Evolutionary conservation across 1,284 basidiomycete species (phyloP).

Genomic region (Leucoagaricus sp.): DNA sequence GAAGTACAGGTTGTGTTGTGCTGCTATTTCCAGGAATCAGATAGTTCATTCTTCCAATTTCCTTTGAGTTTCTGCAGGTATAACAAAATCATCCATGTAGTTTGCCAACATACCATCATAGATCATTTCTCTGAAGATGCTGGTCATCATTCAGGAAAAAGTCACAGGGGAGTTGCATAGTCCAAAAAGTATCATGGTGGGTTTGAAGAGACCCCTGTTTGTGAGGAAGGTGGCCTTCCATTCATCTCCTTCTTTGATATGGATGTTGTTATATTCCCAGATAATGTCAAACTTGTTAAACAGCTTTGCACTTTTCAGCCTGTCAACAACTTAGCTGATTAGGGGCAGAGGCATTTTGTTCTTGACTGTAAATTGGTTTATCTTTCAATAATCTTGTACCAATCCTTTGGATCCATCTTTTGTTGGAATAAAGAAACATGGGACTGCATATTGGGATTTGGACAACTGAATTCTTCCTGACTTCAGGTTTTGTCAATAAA

Average conservation of each 20-base stretch:
- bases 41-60: neutral
- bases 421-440: too few species aligned
- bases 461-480: conserved; percentile 30
- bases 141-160: conserved; percentile 15
- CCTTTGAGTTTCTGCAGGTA: conserved; percentile 1
- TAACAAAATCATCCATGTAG: conserved; percentile 19
- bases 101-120: neutral
- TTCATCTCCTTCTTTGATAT: conserved; percentile 9
- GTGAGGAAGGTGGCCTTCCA: conserved; percentile 15
- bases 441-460: too few species aligned
- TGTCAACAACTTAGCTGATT: neutral
- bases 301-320: conserved; percentile 1
- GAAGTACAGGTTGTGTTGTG: neutral
- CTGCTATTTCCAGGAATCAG: neutral
- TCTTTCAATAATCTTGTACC: neutral
- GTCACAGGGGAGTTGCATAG: conserved; percentile 15
- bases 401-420: neutral
- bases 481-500: conserved; percentile 28
- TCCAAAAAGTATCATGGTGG: conserved; percentile 16
- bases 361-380: too few species aligned
- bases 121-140: conserved; percentile 8
- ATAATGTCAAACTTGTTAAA: conserved; percentile 25
- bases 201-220: conserved; percentile 9
- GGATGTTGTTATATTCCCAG: too few species aligned
- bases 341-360: neutral